phyloP scores from a whole-genome alignment of 1,284 basidiomycete species.

The Rhodotorula sp. region DNA sequence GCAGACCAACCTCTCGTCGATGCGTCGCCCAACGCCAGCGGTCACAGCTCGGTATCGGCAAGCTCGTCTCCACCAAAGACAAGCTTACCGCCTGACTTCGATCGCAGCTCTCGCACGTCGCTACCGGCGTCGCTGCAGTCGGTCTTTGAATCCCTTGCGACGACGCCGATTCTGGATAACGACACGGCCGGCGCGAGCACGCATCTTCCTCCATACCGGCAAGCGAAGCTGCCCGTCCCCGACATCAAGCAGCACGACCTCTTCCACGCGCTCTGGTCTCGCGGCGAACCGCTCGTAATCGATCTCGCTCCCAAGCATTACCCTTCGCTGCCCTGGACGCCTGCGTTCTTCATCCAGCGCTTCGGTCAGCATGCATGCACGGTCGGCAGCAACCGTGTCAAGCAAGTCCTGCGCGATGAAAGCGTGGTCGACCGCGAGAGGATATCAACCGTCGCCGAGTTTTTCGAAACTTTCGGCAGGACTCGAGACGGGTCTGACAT shows the following conservation, averaged over 20 bases:
- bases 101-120: no score
- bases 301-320: conserved; percentile 59
- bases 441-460: conserved; percentile 66
- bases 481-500: conserved; percentile 48
- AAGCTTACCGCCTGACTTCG: no score
- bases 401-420: not conserved
- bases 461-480: conserved; percentile 72
- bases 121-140: no score
- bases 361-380: conserved; percentile 63
- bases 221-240: not conserved
- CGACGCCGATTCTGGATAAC: no score
- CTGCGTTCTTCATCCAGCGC: conserved; percentile 70
- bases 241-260: conserved; percentile 28
- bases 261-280: conserved; percentile 69
- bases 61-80: no score
- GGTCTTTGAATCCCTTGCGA: not conserved
- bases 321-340: conserved; percentile 62
- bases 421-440: conserved; percentile 50
- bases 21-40: no score
- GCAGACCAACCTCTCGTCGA: conserved; percentile 2
- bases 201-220: not conserved
- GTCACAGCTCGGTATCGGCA: no score
- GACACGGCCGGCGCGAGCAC: not conserved
- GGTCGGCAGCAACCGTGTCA: conserved; percentile 30
- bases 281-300: conserved; percentile 73